Evolutionary conservation across 805 yeast species (phyloP).

Genomic region (Cyberlindnera bimundalis): DNA sequence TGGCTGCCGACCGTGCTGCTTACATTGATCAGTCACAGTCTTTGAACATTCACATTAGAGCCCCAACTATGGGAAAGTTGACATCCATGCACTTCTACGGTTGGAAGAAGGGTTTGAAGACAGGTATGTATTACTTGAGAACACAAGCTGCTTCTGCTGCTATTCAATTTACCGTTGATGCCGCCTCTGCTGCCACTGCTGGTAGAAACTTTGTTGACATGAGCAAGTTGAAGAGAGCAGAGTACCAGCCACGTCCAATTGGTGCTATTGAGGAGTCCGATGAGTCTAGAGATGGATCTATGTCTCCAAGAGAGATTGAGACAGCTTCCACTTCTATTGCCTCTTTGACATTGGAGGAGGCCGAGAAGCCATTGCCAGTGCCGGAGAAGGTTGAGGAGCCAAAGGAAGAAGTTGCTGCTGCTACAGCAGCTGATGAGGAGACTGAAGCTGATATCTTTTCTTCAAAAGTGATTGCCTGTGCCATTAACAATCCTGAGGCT

Average conservation of each 20-base stretch:
- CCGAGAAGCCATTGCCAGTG: conserved; percentile 30
- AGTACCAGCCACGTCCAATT: conserved; percentile 29
- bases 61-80: conserved; percentile 94
- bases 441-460: conserved; percentile 80
- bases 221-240: conserved; percentile 36
- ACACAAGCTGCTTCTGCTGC: conserved; percentile 98
- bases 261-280: conserved; percentile 19
- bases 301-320: conserved; percentile 33
- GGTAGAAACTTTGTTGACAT: conserved; percentile 46
- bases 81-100: conserved; percentile 99
- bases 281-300: conserved; percentile 25
- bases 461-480: conserved; percentile 93
- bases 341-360: conserved; percentile 40
- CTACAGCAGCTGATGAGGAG: conserved; percentile 32
- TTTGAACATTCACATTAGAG: conserved; percentile 80
- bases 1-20: conserved; percentile 86
- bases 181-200: conserved; percentile 94
- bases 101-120: conserved; percentile 97
- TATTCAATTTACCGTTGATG: conserved; percentile 79
- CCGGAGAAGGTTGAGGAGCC: conserved; percentile 20
- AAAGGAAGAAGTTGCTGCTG: conserved; percentile 24
- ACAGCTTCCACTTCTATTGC: conserved; percentile 34
- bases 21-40: conserved; percentile 92
- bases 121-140: conserved; percentile 97
- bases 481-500: conserved; percentile 94